Base-by-base conservation (phyloP, 1,284 basidiomycete genomes). In the Apiotrichum veenhuisii region DNA sequence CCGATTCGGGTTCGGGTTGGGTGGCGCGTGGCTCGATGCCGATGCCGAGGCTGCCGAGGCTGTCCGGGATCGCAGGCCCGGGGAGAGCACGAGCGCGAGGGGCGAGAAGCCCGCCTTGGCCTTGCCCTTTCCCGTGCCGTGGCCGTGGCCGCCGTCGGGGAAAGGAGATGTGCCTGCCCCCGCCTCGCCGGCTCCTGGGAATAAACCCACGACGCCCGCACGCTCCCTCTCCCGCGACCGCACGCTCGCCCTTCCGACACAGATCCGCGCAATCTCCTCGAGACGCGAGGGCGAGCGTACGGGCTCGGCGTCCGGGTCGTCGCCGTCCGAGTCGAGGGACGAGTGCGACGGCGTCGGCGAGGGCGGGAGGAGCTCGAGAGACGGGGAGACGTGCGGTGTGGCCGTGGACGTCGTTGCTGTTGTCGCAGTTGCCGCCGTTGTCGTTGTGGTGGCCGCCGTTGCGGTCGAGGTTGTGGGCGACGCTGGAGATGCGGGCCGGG, bases 201-300 rank as follows among this genome's bases (percentile, higher is more conserved):
- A 30, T 12, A 30, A 5, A 30, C 30, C 30, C 30, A 30, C 12
- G 30, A 30, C 30, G 30, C 30, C 30, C 22, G 33, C 30, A 22
- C 40, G 40, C 18, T 41, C 27, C 18, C 44, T 41, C 20, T 38
- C 50, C 7, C 38, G 48, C 38, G 15, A 49, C 41, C 15, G 48
- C 45, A 22, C 45, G 30, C 27, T 34, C 45, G 48, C 42, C 8
- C 37, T 22, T 22, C 55, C 59, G 23, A 55, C 59, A 42, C 59
- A 57, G 2, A 61, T 51, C 17, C 58, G 46, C 5, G 54, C 58
- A 18, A 59, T 45, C 9, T 55, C 51, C 33, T 45, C 43, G 23
- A 59, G 54, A 3, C 36, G 33, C 8, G 33, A 23, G 26, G 47
- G 40, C 41, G 49, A 23, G 26, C 54, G 20, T 27, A 41, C 25